Conservation (phyloP, 108 stramenopile species). For the Epithemia pelagica region DNA sequence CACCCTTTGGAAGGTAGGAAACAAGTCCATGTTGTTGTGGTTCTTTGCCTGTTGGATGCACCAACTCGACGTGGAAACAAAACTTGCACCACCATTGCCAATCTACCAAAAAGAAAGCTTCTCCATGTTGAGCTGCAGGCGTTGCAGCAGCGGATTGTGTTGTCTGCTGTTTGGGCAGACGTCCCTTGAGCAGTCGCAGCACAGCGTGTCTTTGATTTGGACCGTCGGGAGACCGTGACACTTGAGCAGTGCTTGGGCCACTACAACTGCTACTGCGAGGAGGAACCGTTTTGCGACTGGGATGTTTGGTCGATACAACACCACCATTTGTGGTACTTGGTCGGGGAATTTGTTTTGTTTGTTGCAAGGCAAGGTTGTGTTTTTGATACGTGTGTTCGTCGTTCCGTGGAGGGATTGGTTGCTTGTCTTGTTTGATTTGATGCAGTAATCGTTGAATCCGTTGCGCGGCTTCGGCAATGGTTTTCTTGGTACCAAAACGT, state of each 20-base stretch:
- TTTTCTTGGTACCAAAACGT: background rate
- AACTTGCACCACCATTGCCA: constrained; percentile 71
- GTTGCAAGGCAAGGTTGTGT: background rate
- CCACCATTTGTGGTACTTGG: background rate
- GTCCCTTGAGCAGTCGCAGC: background rate
- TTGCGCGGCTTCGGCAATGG: background rate
- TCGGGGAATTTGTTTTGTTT: background rate
- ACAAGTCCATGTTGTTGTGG: constrained; percentile 11
- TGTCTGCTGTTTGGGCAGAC: background rate
- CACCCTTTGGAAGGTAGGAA: background rate
- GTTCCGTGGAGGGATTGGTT: background rate
- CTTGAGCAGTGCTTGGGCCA: too few species aligned
- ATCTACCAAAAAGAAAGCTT: constrained; percentile 65
- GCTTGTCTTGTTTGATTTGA: background rate
- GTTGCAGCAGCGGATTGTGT: background rate
- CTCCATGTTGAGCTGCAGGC: too few species aligned
- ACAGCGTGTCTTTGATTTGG: background rate
- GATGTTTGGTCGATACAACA: background rate
- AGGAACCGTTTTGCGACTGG: background rate
- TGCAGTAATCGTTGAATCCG: background rate
- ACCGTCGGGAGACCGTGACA: too few species aligned
- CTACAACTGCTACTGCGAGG: background rate
- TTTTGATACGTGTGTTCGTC: background rate
- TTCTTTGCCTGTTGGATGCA: background rate
- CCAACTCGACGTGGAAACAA: constrained; percentile 42